These are phyloP conservation scores for Orbilia brochopaga DNA, from an alignment of 2,329 filamentous ascomycete genomes.

Conservation along the genomic window DNA sequence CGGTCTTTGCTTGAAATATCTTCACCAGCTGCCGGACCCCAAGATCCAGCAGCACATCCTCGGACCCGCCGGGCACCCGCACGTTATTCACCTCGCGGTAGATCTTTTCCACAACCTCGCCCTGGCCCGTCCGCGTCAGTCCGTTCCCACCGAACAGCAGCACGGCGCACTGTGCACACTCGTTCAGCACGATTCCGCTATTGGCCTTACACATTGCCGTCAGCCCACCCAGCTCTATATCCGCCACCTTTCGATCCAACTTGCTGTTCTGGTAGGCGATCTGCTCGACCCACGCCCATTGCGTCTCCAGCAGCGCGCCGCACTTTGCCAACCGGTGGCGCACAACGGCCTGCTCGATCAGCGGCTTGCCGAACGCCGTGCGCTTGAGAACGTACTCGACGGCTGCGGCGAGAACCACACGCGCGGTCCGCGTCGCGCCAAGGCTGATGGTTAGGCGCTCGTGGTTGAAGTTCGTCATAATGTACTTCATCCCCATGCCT, in stretches of 20 bases:
- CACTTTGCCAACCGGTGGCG: constrained; percentile 74
- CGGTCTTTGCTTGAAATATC: constrained; percentile 68
- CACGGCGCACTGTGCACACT: constrained; percentile 72
- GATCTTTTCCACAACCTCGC: constrained; percentile 72
- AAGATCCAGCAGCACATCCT: constrained; percentile 75
- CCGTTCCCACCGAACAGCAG: constrained; percentile 77
- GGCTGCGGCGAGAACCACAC: constrained; percentile 67
- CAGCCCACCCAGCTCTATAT: constrained; percentile 71
- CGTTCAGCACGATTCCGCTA: constrained; percentile 72
- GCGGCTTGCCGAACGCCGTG: constrained; percentile 70
- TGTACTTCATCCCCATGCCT: constrained; percentile 74
- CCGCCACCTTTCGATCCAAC: constrained; percentile 66
- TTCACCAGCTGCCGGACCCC: constrained; percentile 74
- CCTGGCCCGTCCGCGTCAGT: constrained; percentile 72
- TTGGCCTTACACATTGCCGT: constrained; percentile 76
- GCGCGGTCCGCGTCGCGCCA: constrained; percentile 67
- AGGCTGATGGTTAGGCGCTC: constrained; percentile 73
- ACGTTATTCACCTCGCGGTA: constrained; percentile 69
- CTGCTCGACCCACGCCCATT: constrained; percentile 75
- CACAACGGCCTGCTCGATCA: constrained; percentile 77
- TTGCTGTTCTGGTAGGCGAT: constrained; percentile 72
- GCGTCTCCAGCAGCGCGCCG: constrained; percentile 71
- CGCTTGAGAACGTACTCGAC: constrained; percentile 70
- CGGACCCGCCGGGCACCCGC: constrained; percentile 71
- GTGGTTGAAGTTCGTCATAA: constrained; percentile 82